phyloP scores from a whole-genome alignment of 306 rosid species.

The Rosa rugosa region DNA sequence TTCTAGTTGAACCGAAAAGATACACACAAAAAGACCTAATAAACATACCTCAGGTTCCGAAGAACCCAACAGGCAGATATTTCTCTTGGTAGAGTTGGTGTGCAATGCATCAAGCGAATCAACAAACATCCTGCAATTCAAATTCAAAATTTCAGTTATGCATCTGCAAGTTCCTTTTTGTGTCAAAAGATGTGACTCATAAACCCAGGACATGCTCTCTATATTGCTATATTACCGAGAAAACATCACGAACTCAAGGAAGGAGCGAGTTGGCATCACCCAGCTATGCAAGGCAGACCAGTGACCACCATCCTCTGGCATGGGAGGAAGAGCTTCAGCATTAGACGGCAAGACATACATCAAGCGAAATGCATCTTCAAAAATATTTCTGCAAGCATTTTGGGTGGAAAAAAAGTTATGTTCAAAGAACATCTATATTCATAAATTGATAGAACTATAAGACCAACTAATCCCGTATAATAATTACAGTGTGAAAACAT shows the following conservation, averaged over 20 bases:
- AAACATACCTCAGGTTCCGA: conserved; percentile 74
- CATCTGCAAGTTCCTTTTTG: conserved; percentile 14
- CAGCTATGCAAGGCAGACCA: conserved; percentile 96
- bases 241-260: conserved; percentile 88
- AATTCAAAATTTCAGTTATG: conserved; percentile 28
- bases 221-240: conserved; percentile 64
- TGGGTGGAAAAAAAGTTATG: background rate
- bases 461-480: background rate
- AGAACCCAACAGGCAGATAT: conserved; percentile 63
- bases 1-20: conserved; percentile 14
- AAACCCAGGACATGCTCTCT: conserved; percentile 11
- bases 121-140: conserved; percentile 77
- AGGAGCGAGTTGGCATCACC: conserved; percentile 99
- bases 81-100: conserved; percentile 40
- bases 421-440: conserved; percentile 13
- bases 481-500: background rate
- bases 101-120: conserved; percentile 84
- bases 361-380: conserved; percentile 68
- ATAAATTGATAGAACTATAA: background rate
- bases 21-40: background rate
- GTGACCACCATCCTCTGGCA: conserved; percentile 90
- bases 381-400: conserved; percentile 63
- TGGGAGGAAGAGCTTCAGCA: conserved; percentile 84
- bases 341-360: conserved; percentile 66
- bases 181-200: conserved; percentile 7